phyloP scores from a whole-genome alignment of 2,329 filamentous ascomycete species.

The Fusarium multiceps region DNA sequence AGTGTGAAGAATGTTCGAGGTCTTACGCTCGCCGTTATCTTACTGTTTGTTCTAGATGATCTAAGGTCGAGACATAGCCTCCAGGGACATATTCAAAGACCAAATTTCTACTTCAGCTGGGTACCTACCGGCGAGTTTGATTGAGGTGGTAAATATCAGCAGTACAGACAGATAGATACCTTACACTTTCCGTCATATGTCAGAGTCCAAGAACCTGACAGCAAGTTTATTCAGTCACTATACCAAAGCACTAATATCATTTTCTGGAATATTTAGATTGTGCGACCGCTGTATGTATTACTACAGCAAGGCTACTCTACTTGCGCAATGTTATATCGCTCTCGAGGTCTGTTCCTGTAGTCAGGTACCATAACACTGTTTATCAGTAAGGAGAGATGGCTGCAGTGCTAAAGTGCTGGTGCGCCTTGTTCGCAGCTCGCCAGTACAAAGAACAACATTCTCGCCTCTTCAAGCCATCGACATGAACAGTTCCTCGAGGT shows the following conservation, averaged over 20 bases:
- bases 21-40: not conserved
- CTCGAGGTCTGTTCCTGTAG: not conserved
- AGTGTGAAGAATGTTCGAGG: not conserved
- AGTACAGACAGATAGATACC: not conserved
- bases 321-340: not conserved
- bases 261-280: not conserved
- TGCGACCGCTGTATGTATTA: not conserved
- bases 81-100: not conserved
- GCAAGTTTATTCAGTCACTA: not conserved
- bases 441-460: not conserved
- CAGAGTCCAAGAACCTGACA: not conserved
- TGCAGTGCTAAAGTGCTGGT: too few relatives aligned
- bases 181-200: not conserved
- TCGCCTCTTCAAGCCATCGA: not conserved
- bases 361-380: not conserved
- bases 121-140: not conserved
- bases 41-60: not conserved
- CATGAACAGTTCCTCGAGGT: not conserved
- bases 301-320: not conserved
- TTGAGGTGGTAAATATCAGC: not conserved
- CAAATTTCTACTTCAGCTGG: not conserved
- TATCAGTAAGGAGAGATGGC: not conserved
- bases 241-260: not conserved
- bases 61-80: not conserved
- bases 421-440: not conserved